A percentile compares a stretch with the other conserved stretches of the same genome.
Conservation (phyloP, 148 eudicot genomes). For the Rhododendron mucronatum region DNA sequence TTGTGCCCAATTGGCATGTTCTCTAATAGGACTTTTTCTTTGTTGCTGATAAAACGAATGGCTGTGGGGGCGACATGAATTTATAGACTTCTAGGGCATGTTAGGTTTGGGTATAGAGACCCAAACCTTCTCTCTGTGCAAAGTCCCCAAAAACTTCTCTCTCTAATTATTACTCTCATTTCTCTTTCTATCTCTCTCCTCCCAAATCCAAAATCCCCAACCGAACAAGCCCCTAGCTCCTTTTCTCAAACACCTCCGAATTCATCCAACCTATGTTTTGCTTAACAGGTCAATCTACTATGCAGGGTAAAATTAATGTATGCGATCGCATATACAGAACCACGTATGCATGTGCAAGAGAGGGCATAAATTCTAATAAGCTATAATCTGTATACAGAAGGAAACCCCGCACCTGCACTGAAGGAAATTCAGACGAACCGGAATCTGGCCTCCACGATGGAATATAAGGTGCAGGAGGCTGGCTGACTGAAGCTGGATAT, state of each 20-base stretch:
- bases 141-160: too few species aligned
- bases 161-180: too few species aligned
- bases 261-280: neutral
- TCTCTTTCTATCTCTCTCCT: too few species aligned
- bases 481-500: slow-evolving; percentile 51
- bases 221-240: neutral
- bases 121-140: too few species aligned
- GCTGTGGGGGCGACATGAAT: neutral
- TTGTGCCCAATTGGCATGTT: neutral
- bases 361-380: slow-evolving; percentile 2
- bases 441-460: slow-evolving; percentile 70
- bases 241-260: neutral
- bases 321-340: neutral
- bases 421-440: slow-evolving; percentile 43
- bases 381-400: neutral
- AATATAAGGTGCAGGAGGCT: slow-evolving; percentile 50
- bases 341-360: neutral
- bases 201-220: too few species aligned
- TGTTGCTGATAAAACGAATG: neutral
- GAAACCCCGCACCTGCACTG: slow-evolving; percentile 63
- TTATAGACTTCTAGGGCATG: neutral
- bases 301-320: neutral
- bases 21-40: neutral
- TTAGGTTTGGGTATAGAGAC: too few species aligned
- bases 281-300: slow-evolving; percentile 1